Percentiles rank a stretch among this genome's conserved stretches.
These are phyloP conservation scores for Leccinum fallax DNA, from an alignment of 1,284 basidiomycete species.

Conservation along the genomic window DNA sequence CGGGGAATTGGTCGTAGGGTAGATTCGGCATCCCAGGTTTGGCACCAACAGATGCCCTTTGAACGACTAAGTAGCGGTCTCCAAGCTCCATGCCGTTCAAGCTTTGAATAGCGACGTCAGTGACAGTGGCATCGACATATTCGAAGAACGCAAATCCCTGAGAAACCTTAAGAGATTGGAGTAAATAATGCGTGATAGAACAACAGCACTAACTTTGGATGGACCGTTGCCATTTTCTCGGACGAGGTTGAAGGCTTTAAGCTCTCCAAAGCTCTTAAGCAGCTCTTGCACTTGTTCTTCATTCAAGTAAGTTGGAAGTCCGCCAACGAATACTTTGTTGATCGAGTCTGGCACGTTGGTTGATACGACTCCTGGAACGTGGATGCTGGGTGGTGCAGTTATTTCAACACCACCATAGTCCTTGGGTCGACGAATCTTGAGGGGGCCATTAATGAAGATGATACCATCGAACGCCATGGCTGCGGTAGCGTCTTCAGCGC, in stretches of 20 bases:
- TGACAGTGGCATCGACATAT: constrained; percentile 88
- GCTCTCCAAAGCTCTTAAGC: constrained; percentile 95
- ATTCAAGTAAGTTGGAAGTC: constrained; percentile 91
- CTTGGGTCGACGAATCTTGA: constrained; percentile 96
- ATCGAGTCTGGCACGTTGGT: constrained; percentile 96
- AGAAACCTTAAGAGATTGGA: constrained; percentile 14
- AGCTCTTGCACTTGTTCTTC: constrained; percentile 99
- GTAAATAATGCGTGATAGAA: not conserved
- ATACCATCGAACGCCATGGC: constrained; percentile 98
- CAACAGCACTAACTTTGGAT: constrained; percentile 69
- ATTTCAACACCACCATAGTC: constrained; percentile 86
- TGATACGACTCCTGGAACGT: constrained; percentile 93
- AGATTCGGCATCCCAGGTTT: constrained; percentile 69
- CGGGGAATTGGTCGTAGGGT: constrained; percentile 73
- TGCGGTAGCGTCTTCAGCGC: constrained; percentile 92
- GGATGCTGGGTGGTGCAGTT: constrained; percentile 57
- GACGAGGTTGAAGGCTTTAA: constrained; percentile 97
- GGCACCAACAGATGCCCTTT: constrained; percentile 92
- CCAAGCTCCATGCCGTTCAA: constrained; percentile 98
- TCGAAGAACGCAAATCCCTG: constrained; percentile 99
- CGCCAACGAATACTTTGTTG: constrained; percentile 98
- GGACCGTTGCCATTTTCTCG: constrained; percentile 87
- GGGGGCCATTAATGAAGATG: constrained; percentile 87
- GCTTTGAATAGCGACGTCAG: constrained; percentile 95
- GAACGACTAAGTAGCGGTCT: constrained; percentile 95